phyloP scores from a whole-genome alignment of 441 rosid species.

The Codiaeum variegatum region DNA sequence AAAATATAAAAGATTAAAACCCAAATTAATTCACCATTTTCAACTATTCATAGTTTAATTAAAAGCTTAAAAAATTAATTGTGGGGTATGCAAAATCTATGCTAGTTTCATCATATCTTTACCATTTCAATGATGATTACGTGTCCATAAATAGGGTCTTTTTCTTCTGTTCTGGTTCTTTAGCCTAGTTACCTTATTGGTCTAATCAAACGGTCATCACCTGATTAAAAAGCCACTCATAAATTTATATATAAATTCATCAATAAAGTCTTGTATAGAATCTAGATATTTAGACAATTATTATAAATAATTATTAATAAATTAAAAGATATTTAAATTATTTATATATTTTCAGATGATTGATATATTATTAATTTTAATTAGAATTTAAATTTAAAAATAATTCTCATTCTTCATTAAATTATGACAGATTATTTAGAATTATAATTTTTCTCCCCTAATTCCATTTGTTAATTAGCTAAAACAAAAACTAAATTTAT shows the following conservation, averaged over 20 bases:
- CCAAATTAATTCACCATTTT: slow-evolving; percentile 30
- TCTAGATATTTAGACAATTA: too few species aligned
- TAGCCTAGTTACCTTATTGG: slow-evolving; percentile 23
- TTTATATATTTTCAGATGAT: too few species aligned
- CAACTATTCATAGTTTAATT: slow-evolving; percentile 31
- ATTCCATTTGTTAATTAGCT: too few species aligned
- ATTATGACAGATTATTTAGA: too few species aligned
- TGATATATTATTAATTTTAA: too few species aligned
- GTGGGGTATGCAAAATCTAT: slow-evolving; percentile 49
- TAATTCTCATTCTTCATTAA: too few species aligned
- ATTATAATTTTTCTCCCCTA: too few species aligned
- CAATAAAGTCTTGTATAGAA: too few species aligned
- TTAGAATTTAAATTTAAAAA: too few species aligned
- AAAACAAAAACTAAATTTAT: too few species aligned
- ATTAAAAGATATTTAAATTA: too few species aligned
- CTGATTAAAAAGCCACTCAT: background rate
- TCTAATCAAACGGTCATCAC: background rate
- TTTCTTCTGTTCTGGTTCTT: background rate
- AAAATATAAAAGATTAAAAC: slow-evolving; percentile 21
- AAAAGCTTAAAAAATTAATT: slow-evolving; percentile 9
- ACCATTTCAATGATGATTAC: slow-evolving; percentile 37
- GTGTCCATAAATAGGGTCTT: slow-evolving; percentile 24
- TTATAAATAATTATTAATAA: too few species aligned
- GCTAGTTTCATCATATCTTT: slow-evolving; percentile 61
- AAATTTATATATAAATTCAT: background rate